Conservation (phyloP, 345 rosid genomes). For the Cardamine chenopodiifolia region DNA sequence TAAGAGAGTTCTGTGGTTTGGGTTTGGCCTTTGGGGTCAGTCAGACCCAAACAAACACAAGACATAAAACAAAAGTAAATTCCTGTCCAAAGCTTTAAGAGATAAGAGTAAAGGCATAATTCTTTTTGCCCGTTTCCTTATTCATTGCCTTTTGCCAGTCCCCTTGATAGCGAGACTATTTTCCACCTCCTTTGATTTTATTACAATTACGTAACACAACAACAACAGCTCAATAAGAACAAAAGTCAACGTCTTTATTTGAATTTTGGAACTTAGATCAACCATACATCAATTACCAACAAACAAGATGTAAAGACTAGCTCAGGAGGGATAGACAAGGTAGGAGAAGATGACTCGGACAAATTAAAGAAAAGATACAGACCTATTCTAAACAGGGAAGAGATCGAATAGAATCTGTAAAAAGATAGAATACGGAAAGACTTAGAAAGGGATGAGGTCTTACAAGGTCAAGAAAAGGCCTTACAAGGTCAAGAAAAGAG, state of each 20-base stretch:
- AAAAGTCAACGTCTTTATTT: not conserved
- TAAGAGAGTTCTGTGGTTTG: constrained; percentile 34
- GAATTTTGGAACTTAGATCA: constrained; percentile 22
- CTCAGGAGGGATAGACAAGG: constrained; percentile 99
- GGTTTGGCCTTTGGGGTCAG: constrained; percentile 41
- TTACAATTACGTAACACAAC: constrained; percentile 19
- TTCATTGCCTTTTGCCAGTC: constrained; percentile 40
- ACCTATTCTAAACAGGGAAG: constrained; percentile 29
- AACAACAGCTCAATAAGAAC: constrained; percentile 2
- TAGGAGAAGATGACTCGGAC: constrained; percentile 71
- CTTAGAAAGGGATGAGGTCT: constrained; percentile 48
- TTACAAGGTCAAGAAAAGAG: constrained; percentile 97
- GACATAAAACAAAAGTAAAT: constrained; percentile 46
- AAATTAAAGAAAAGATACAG: constrained; percentile 19
- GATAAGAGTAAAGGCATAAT: constrained; percentile 42
- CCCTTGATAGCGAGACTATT: constrained; percentile 37
- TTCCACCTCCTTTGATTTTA: constrained; percentile 16
- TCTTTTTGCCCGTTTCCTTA: constrained; percentile 47
- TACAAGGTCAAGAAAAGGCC: constrained; percentile 99
- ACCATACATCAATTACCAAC: constrained; percentile 1
- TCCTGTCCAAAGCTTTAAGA: constrained; percentile 38
- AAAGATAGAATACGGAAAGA: not conserved
- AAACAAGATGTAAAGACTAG: constrained; percentile 41
- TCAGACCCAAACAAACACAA: constrained; percentile 43
- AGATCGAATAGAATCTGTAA: constrained; percentile 15